Evolutionary conservation across 2,329 filamentous ascomycete species (phyloP), one percentile per base, ranked within the genome.

Genomic region (Cadophora gregata): DNA sequence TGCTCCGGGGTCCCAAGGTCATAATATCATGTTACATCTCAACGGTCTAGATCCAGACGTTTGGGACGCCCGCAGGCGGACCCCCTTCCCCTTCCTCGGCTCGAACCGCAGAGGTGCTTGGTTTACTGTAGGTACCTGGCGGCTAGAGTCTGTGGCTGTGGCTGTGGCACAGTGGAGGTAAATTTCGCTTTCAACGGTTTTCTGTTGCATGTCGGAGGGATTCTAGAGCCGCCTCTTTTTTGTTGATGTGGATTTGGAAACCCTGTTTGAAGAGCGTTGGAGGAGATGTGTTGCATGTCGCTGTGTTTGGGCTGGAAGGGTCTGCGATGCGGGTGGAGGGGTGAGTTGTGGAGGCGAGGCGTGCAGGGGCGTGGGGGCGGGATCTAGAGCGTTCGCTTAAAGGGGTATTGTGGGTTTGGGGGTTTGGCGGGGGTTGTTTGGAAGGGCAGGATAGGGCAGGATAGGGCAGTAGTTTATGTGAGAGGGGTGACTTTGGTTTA

Each of bases 351-450:
- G 36, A 38, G 36, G 36, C 12, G 36, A 38, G 36, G 9, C 36
- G 36, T 38, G 36, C 36, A 38, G 9, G 36, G 42, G 42, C 36
- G 36, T 19, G 4, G 31, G 31, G 42, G 42, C 42, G 12, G 42
- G 42, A 45, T 45, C 42, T 45, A 45, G 42, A 45, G 42, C 42
- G 42, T 45, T 45, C 42, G 42, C 42, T 45, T 45, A 45, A 19
- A 12, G 38, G 14, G 8, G 38, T 33, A 33, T 33, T 7, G 36
- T 38, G 12, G 12, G 12, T 7, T 7, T 12, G 36, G 12, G 36
- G 16, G 36, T 10, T 7, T 38, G 36, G 16, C 16, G 9, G 36
- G 36, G 36, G 12, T 38, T 38, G 36, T 38, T 38, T 16, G 16
- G 36, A 38, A 16, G 3, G n/a, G n/a, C n/a, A n/a, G n/a, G n/a